Evolutionary conservation across 352 stramenopile genomes (phyloP).

Genomic region (Globisporangium abappressorium): DNA sequence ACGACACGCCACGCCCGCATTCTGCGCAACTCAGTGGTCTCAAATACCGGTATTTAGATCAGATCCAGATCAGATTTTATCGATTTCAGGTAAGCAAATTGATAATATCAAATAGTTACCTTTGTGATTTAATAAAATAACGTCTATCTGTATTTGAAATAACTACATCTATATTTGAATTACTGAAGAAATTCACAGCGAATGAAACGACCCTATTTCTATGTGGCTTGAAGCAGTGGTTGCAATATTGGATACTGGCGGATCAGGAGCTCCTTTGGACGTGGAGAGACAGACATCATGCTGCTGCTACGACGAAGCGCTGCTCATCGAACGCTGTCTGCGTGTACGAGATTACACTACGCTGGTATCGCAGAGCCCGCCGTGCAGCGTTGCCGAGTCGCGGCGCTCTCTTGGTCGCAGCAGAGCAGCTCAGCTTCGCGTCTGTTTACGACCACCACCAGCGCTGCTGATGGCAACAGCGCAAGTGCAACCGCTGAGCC

Average conservation of each 20-base stretch:
- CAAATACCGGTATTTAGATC: neutral
- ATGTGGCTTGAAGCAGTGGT: neutral
- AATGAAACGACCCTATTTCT: constrained; percentile 2
- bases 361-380: neutral
- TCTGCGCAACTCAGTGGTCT: constrained; percentile 1
- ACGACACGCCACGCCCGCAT: neutral
- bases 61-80: neutral
- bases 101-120: too few relatives aligned
- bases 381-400: neutral
- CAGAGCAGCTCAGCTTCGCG: constrained; percentile 1
- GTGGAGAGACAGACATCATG: neutral
- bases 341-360: neutral
- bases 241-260: neutral
- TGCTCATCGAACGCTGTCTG: constrained; percentile 2
- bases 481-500: neutral
- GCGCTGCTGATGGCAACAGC: neutral
- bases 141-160: neutral
- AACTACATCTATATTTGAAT: neutral
- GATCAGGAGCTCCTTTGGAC: neutral
- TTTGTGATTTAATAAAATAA: too few relatives aligned
- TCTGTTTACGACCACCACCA: neutral
- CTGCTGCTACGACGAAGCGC: constrained; percentile 7
- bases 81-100: neutral
- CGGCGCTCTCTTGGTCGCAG: neutral
- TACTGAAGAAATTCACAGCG: neutral